A percentile compares a stretch with the other conserved stretches of the same genome.
These are phyloP conservation scores for Aegilops sharonensis DNA, from an alignment of 176 grass and related monocot genomes.

Conservation along the genomic window DNA sequence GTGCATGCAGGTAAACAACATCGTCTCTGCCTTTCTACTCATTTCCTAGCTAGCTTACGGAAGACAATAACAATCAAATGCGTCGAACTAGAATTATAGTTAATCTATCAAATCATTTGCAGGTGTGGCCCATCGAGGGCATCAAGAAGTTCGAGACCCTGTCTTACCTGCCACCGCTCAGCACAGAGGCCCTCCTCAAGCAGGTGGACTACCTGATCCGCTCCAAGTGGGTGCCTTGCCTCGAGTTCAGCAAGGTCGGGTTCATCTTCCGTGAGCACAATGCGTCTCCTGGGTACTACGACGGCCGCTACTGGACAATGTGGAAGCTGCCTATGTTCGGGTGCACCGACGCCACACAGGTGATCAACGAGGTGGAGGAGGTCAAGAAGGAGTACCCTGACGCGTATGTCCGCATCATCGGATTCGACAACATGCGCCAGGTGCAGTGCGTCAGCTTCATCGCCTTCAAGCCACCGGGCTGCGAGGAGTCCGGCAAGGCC, in stretches of 20 bases:
- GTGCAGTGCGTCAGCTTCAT: constrained; percentile 64
- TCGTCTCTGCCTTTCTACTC: too few species aligned
- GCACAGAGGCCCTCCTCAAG: neutral
- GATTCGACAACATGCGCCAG: constrained; percentile 54
- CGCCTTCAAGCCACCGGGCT: constrained; percentile 48
- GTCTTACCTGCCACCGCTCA: neutral
- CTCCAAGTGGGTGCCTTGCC: neutral
- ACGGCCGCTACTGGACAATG: neutral
- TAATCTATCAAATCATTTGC: too few species aligned
- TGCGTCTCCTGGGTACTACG: neutral
- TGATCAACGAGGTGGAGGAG: constrained; percentile 30
- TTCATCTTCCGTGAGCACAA: neutral
- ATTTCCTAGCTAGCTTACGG: too few species aligned
- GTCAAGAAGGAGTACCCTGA: constrained; percentile 45
- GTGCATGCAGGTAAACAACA: neutral
- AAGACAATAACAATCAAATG: too few species aligned
- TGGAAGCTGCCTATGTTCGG: constrained; percentile 45
- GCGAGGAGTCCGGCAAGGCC: neutral
- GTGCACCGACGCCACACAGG: constrained; percentile 35
- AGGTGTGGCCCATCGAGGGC: neutral
- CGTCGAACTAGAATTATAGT: neutral
- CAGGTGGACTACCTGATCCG: neutral
- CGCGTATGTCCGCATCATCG: constrained; percentile 49
- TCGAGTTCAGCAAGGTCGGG: neutral
- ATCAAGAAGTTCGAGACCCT: neutral